Evolutionary conservation across 2,329 filamentous ascomycete species (phyloP), one percentile per base, ranked within the genome.

Genomic region (Blumeria hordei): DNA sequence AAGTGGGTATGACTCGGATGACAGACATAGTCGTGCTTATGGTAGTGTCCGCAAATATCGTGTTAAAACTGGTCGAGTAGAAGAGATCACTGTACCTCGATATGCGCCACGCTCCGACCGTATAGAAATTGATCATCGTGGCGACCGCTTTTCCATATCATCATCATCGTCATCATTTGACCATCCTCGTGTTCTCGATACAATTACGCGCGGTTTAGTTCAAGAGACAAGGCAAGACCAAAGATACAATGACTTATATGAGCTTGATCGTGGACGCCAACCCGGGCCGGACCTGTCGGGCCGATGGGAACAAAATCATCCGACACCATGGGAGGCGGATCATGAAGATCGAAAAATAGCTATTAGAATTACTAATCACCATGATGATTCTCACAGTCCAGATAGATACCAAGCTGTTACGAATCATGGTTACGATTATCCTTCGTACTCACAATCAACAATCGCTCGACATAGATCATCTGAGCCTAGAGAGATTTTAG

Each of bases 401-500:
- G 21, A 28, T 28, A 28, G 21, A 28, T 28, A 28, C 4, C 21
- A 28, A 28, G 21, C 4, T 28, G 21, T 28, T 28, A 28, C 21
- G 21, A 28, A 28, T 4, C 21, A 28, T 28, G 21, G 21, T 28
- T 28, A 28, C 21, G 21, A 28, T 28, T 28, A 28, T 28, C 21
- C 21, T 28, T 28, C 21, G 21, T 28, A 28, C 21, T 28, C 21
- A 64, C 12, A 62, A 65, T 39, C 63, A 63, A 12, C 63, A 62
- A 55, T 74, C 80, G 16, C 62, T 79, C 44, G 77, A 81, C 63
- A 72, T 71, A 62, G 78, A 77, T 62, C 74, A 74, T 28, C 21
- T 28, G 21, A 61, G 74, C 74, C 64, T 77, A 81, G 63, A 77
- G 57, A 28, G 59, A 6, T 16, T 41, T 3, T 41, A 11, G 6